Evolutionary conservation across 1,284 basidiomycete genomes (phyloP).

Genomic region (Cryptococcus deneoformans): DNA sequence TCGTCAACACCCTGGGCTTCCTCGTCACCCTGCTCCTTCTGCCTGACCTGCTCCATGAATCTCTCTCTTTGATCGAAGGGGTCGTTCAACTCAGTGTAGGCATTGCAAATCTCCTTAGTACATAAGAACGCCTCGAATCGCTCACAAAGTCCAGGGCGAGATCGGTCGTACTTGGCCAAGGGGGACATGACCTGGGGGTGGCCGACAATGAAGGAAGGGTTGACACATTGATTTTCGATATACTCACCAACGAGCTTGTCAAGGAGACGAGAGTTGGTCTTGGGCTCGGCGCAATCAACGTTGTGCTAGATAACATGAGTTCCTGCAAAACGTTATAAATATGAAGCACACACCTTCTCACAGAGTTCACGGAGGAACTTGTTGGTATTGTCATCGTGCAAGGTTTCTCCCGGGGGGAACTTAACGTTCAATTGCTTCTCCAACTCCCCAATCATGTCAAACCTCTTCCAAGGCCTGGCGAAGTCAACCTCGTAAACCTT

Average conservation of each 20-base stretch:
- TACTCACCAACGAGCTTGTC: slow-evolving; percentile 99
- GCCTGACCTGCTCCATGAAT: slow-evolving; percentile 91
- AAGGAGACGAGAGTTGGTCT: slow-evolving; percentile 90
- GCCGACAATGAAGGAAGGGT: slow-evolving; percentile 95
- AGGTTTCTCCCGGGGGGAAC: slow-evolving; percentile 89
- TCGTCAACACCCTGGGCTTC: slow-evolving; percentile 98
- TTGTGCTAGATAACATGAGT: slow-evolving; percentile 62
- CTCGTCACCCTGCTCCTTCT: slow-evolving; percentile 97
- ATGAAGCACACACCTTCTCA: slow-evolving; percentile 60
- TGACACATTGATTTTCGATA: slow-evolving; percentile 96
- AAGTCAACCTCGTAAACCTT: slow-evolving; percentile 81
- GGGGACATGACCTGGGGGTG: slow-evolving; percentile 99
- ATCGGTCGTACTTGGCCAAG: slow-evolving; percentile 93
- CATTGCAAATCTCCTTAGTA: slow-evolving; percentile 97
- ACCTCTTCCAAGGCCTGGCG: slow-evolving; percentile 95
- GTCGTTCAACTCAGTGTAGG: slow-evolving; percentile 98
- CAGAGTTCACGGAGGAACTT: slow-evolving; percentile 83
- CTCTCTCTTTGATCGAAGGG: slow-evolving; percentile 93
- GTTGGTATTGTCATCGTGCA: slow-evolving; percentile 87
- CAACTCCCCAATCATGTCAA: slow-evolving; percentile 96
- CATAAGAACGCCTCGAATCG: slow-evolving; percentile 99
- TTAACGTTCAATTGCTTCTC: slow-evolving; percentile 90
- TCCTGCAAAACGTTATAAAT: background rate
- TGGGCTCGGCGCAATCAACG: slow-evolving; percentile 95
- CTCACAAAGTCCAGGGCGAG: slow-evolving; percentile 90